Percentiles rank a stretch among this genome's conserved stretches.
Evolutionary conservation across 129 eudicot species (phyloP).

Genomic region (Centella asiatica): DNA sequence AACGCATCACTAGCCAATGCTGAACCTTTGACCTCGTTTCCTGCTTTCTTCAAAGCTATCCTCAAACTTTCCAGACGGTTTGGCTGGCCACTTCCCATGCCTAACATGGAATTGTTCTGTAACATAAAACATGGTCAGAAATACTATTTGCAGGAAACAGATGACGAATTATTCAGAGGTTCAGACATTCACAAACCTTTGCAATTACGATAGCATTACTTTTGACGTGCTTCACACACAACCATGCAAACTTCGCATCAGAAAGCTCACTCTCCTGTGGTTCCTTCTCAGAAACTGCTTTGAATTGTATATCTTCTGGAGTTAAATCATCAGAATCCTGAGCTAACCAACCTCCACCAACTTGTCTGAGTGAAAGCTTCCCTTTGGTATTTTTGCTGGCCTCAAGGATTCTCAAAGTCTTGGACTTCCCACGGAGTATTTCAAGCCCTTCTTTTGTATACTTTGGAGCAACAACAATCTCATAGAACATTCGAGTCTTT

Average conservation of each 20-base stretch:
- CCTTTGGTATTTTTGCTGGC: constrained; percentile 73
- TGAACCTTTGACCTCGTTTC: constrained; percentile 88
- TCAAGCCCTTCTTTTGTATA: constrained; percentile 81
- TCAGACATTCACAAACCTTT: constrained; percentile 40
- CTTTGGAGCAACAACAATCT: constrained; percentile 91
- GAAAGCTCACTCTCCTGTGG: constrained; percentile 57
- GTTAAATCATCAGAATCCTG: constrained; percentile 88
- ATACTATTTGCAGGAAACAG: background rate
- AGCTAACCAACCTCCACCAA: constrained; percentile 98
- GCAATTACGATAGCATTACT: constrained; percentile 94
- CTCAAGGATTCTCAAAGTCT: constrained; percentile 88
- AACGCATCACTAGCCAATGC: constrained; percentile 98
- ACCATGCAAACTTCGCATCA: constrained; percentile 89
- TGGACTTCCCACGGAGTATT: constrained; percentile 92
- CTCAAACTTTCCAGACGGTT: constrained; percentile 95
- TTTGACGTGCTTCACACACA: constrained; percentile 95
- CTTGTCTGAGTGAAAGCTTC: constrained; percentile 92
- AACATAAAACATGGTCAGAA: constrained; percentile 13
- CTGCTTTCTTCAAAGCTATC: constrained; percentile 90
- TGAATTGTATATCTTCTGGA: constrained; percentile 72
- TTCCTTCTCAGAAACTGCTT: constrained; percentile 49
- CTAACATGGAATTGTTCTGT: constrained; percentile 86
- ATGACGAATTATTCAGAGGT: background rate
- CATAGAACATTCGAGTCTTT: constrained; percentile 94
- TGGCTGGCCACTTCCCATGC: constrained; percentile 99